A percentile compares a stretch with the other conserved stretches of the same genome.
phyloP scores from a whole-genome alignment of 2,329 filamentous ascomycete species.

The Geoglossum cookeanum region DNA sequence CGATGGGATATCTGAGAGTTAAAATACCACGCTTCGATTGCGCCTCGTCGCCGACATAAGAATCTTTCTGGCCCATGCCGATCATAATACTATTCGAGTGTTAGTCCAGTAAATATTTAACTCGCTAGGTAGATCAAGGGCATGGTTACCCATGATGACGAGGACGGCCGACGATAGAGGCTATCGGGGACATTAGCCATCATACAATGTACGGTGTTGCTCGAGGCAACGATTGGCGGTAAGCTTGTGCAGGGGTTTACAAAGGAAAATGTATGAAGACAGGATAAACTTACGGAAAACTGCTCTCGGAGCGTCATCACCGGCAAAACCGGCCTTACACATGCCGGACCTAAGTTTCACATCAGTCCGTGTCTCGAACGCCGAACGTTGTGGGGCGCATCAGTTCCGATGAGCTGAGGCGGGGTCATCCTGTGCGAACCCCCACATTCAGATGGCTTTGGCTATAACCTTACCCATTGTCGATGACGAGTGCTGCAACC shows the following conservation, averaged over 20 bases:
- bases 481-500: slow-evolving; percentile 99
- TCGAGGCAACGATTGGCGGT: slow-evolving; percentile 1
- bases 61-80: slow-evolving; percentile 99
- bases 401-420: slow-evolving; percentile 8
- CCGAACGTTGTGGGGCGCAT: background rate
- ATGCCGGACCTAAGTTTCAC: slow-evolving; percentile 71
- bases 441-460: background rate
- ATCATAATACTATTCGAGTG: slow-evolving; percentile 77
- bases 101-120: slow-evolving; percentile 9
- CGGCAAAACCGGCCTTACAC: slow-evolving; percentile 99
- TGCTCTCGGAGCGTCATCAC: slow-evolving; percentile 98
- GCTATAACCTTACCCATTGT: slow-evolving; percentile 90
- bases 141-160: slow-evolving; percentile 93
- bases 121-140: background rate
- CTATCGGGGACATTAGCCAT: slow-evolving; percentile 31
- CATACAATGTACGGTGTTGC: background rate
- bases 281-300: slow-evolving; percentile 84
- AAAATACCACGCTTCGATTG: slow-evolving; percentile 99
- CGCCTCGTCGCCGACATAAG: slow-evolving; percentile 98
- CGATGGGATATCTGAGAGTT: slow-evolving; percentile 97
- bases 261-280: slow-evolving; percentile 5
- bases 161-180: slow-evolving; percentile 98
- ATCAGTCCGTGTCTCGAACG: background rate
- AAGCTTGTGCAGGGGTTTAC: background rate
- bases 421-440: slow-evolving; percentile 12